These are phyloP conservation scores for Phytophthora rubi DNA, from an alignment of 352 stramenopile genomes.

Conservation along the genomic window DNA sequence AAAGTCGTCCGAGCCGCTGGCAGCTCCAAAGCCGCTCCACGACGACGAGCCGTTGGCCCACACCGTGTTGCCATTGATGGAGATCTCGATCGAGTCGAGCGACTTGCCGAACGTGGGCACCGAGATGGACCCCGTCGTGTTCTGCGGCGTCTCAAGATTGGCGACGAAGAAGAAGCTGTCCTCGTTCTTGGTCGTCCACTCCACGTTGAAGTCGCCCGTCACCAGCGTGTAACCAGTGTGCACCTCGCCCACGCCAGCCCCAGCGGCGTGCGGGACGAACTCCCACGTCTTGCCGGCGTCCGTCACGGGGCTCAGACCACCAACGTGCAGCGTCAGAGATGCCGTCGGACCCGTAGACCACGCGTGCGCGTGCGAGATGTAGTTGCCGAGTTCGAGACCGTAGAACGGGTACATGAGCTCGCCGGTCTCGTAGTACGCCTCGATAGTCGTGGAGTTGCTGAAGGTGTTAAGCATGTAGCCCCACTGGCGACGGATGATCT, in stretches of 20 bases:
- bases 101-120: constrained; percentile 40
- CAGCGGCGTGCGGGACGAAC: constrained; percentile 35
- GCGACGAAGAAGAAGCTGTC: constrained; percentile 34
- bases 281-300: constrained; percentile 39
- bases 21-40: constrained; percentile 20
- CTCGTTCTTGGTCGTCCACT: constrained; percentile 33
- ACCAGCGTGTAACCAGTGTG: constrained; percentile 36
- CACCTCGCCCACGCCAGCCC: constrained; percentile 18
- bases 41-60: constrained; percentile 26
- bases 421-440: constrained; percentile 45
- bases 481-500: constrained; percentile 45
- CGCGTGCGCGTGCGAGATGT: constrained; percentile 45
- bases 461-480: constrained; percentile 46
- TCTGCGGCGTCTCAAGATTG: constrained; percentile 15
- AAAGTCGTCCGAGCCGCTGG: constrained; percentile 20
- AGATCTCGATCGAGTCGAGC: constrained; percentile 30
- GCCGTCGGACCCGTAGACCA: constrained; percentile 45
- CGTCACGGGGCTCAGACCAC: constrained; percentile 28
- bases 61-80: constrained; percentile 39
- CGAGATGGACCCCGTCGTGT: constrained; percentile 37
- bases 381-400: constrained; percentile 27
- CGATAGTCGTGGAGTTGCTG: constrained; percentile 47
- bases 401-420: constrained; percentile 50
- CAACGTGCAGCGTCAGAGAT: constrained; percentile 32
- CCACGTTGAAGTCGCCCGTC: constrained; percentile 25